Conservation (phyloP, 148 eudicot genomes). For the Chenopodium berlandieri region DNA sequence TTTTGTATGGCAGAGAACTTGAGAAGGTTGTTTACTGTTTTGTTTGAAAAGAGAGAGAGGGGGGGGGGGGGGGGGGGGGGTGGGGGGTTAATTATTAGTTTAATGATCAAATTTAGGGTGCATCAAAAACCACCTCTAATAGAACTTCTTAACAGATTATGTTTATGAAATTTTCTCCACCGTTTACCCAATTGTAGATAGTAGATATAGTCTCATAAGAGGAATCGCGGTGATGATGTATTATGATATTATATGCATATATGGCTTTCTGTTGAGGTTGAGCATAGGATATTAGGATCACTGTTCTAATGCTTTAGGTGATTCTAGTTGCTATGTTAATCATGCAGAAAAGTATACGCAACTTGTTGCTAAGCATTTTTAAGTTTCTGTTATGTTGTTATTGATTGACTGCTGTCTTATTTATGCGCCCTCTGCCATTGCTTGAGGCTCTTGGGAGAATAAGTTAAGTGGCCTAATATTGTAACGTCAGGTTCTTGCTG, state of each 20-base stretch:
- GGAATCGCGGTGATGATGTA: neutral
- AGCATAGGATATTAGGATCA: neutral
- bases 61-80: neutral
- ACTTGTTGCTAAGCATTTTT: neutral
- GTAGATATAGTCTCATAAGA: neutral
- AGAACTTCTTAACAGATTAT: neutral
- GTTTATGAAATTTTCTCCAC: neutral
- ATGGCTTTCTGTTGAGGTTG: neutral
- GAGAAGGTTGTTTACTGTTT: neutral
- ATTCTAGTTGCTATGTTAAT: neutral
- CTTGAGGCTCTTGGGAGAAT: slow-evolving; percentile 6
- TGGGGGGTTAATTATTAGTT: neutral
- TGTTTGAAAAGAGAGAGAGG: neutral
- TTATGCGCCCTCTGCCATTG: neutral
- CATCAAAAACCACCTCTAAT: neutral
- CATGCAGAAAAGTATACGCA: neutral
- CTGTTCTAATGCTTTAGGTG: neutral
- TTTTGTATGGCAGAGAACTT: neutral
- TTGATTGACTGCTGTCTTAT: neutral
- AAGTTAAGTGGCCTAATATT: slow-evolving; percentile 3
- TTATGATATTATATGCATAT: too few species aligned
- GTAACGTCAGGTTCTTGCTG: slow-evolving; percentile 69
- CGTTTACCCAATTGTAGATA: neutral
- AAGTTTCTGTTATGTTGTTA: neutral
- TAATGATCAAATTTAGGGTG: neutral